A percentile compares a stretch with the other conserved stretches of the same genome.
Conservation (phyloP, 2,329 filamentous ascomycete species). For the Allantophomopsis lycopodina region DNA sequence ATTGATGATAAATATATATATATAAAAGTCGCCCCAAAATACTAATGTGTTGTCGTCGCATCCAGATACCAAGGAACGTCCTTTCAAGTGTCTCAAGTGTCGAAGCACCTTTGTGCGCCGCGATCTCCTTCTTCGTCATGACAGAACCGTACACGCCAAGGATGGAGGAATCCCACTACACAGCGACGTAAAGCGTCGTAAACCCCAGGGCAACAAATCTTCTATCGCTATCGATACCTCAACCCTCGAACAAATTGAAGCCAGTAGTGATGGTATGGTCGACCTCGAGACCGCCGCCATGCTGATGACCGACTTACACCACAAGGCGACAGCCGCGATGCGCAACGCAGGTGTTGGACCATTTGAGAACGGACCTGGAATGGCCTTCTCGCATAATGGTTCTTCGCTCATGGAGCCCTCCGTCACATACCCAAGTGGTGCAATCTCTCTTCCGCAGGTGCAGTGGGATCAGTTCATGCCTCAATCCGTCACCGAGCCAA, state of each 20-base stretch:
- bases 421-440: constrained; percentile 62
- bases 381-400: constrained; percentile 60
- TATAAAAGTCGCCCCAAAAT: no score
- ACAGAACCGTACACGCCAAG: constrained; percentile 96
- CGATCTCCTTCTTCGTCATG: constrained; percentile 90
- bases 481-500: constrained; percentile 53
- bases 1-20: no score
- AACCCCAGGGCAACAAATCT: constrained; percentile 64
- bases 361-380: constrained; percentile 43
- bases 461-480: constrained; percentile 86
- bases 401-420: constrained; percentile 64
- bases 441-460: constrained; percentile 73
- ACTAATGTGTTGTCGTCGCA: background rate
- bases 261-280: constrained; percentile 78
- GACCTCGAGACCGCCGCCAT: constrained; percentile 96
- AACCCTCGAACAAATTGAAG: constrained; percentile 84
- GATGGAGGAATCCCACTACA: constrained; percentile 89
- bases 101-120: constrained; percentile 96
- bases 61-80: constrained; percentile 92
- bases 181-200: constrained; percentile 83
- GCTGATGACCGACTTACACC: constrained; percentile 95
- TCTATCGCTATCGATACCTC: constrained; percentile 72
- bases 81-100: constrained; percentile 98
- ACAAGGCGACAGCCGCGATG: constrained; percentile 76
- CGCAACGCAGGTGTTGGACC: constrained; percentile 35